phyloP scores from a whole-genome alignment of 768 basidiomycete species.

The Lepiota venenata region DNA sequence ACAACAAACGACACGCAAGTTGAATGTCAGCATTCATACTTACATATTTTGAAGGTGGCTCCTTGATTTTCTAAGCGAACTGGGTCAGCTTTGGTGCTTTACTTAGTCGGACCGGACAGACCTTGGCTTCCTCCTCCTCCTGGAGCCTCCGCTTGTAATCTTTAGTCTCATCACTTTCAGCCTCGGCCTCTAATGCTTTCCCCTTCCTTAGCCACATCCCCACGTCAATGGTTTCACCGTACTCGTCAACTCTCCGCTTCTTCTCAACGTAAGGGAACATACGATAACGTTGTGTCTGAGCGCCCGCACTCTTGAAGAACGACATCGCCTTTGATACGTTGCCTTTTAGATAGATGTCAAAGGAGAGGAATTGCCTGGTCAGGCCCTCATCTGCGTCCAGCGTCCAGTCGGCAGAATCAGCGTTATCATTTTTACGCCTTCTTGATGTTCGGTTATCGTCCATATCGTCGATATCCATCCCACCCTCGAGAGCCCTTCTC shows the following conservation, averaged over 20 bases:
- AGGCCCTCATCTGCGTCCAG: conserved; percentile 75
- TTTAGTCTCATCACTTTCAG: conserved; percentile 76
- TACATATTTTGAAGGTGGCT: conserved; percentile 91
- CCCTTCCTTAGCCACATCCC: conserved; percentile 95
- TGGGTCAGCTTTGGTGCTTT: conserved; percentile 4
- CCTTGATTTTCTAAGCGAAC: conserved; percentile 59
- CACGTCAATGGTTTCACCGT: conserved; percentile 93
- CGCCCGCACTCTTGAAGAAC: conserved; percentile 79
- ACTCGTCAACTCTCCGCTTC: conserved; percentile 89
- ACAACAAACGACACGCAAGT: conserved; percentile 82
- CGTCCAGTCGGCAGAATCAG: conserved; percentile 63
- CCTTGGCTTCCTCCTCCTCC: conserved; percentile 73
- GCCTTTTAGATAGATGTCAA: conserved; percentile 97
- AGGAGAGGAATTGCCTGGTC: conserved; percentile 76
- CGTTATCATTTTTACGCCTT: conserved; percentile 33
- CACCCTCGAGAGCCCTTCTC: conserved; percentile 49
- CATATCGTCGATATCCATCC: conserved; percentile 42
- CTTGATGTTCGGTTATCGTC: conserved; percentile 21
- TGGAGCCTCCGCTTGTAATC: conserved; percentile 71
- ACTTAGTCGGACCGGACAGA: background rate
- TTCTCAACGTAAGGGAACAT: conserved; percentile 99
- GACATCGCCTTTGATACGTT: conserved; percentile 83
- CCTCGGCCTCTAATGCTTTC: conserved; percentile 87
- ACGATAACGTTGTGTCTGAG: conserved; percentile 77
- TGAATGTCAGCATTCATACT: conserved; percentile 73